phyloP scores from a whole-genome alignment of 2,329 filamentous ascomycete genomes.

The Ophiostoma piceae region DNA sequence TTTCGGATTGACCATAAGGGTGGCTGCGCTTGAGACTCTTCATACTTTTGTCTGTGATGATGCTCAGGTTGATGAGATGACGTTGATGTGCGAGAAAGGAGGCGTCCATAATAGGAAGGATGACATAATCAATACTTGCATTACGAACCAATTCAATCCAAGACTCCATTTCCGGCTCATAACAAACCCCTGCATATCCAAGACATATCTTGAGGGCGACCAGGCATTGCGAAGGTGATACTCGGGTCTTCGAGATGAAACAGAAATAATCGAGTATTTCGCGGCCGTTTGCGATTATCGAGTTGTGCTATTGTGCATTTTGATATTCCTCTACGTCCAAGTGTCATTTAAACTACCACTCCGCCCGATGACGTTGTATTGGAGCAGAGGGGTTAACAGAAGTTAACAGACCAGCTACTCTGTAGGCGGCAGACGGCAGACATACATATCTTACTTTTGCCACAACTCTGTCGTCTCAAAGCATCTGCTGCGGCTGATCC shows the following conservation, averaged over 20 bases:
- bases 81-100: neutral
- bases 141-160: neutral
- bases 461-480: neutral
- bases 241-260: neutral
- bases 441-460: too few relatives aligned
- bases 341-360: neutral
- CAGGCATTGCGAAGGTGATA: neutral
- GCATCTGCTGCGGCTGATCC: constrained; percentile 18
- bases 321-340: neutral
- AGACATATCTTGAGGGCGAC: neutral
- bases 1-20: neutral
- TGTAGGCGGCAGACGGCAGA: too few relatives aligned
- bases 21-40: constrained; percentile 5
- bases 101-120: neutral
- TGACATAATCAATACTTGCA: neutral
- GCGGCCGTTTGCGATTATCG: neutral
- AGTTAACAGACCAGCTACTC: neutral
- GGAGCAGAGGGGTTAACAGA: neutral
- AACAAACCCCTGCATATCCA: neutral
- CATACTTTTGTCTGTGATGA: neutral
- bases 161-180: neutral
- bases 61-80: neutral
- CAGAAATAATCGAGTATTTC: neutral
- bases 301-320: neutral
- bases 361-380: neutral